Percentiles rank a stretch among this genome's conserved stretches.
Evolutionary conservation across 2,329 filamentous ascomycete species (phyloP).

Genomic region (Coleophoma eucalyptorum): DNA sequence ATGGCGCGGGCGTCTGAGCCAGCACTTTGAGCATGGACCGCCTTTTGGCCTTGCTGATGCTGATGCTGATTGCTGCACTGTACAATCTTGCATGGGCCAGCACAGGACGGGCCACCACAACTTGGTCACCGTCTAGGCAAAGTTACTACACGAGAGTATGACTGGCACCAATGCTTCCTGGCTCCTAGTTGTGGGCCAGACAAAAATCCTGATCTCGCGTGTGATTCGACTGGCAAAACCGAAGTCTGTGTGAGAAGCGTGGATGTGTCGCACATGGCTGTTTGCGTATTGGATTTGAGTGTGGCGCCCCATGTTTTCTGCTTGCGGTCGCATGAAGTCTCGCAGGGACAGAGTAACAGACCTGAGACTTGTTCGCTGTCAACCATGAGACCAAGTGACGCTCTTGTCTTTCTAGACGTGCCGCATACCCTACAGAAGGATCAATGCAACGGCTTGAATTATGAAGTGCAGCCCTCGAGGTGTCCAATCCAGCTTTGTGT

Average conservation of each 20-base stretch:
- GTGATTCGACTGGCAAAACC: slow-evolving; percentile 4
- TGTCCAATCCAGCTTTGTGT: background rate
- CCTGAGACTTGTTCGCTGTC: slow-evolving; percentile 13
- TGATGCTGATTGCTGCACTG: background rate
- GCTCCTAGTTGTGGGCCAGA: background rate
- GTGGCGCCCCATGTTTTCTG: slow-evolving; percentile 12
- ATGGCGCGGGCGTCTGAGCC: background rate
- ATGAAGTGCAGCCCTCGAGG: background rate
- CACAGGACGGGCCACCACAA: slow-evolving; percentile 1
- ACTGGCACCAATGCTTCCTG: background rate
- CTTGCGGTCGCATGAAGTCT: slow-evolving; percentile 15
- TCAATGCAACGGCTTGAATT: slow-evolving; percentile 14
- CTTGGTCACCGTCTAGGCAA: background rate
- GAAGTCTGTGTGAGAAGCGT: slow-evolving; percentile 8
- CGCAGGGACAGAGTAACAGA: slow-evolving; percentile 12
- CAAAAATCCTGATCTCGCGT: background rate
- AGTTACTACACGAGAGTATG: background rate
- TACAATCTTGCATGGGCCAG: background rate
- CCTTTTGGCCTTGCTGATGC: background rate
- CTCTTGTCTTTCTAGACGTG: slow-evolving; percentile 10
- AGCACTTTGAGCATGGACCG: background rate
- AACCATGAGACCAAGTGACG: slow-evolving; percentile 18
- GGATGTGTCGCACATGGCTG: slow-evolving; percentile 11
- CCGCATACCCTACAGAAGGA: slow-evolving; percentile 13
- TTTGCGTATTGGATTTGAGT: slow-evolving; percentile 10